Evolutionary conservation across 1,284 basidiomycete species (phyloP).

Genomic region (Moniliella sp.): DNA sequence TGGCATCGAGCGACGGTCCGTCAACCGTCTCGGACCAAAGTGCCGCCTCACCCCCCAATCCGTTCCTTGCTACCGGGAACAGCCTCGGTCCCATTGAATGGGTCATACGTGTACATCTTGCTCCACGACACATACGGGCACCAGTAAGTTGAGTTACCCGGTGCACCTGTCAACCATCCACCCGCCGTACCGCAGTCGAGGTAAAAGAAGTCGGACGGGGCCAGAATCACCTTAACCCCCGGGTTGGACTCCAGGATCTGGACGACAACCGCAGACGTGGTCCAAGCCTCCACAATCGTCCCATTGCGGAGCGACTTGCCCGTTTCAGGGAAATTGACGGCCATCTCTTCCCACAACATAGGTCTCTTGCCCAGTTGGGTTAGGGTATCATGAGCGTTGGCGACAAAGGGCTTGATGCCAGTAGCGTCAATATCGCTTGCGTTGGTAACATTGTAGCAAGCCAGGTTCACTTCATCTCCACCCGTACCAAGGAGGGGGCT

Average conservation of each 20-base stretch:
- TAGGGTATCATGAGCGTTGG: conserved; percentile 40
- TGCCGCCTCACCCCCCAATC: conserved; percentile 51
- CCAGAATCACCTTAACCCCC: conserved; percentile 43
- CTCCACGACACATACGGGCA: conserved; percentile 34
- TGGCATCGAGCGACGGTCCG: conserved; percentile 48
- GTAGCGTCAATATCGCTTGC: conserved; percentile 10
- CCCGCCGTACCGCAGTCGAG: conserved; percentile 46
- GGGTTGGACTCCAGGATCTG: conserved; percentile 43
- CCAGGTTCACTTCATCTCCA: conserved; percentile 57
- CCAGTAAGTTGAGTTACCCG: conserved; percentile 40
- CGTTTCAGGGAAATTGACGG: conserved; percentile 10
- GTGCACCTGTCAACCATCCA: conserved; percentile 45
- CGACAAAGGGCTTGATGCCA: conserved; percentile 43
- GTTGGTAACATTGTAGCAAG: conserved; percentile 41
- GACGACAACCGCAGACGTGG: conserved; percentile 44
- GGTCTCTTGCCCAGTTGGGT: conserved; percentile 40
- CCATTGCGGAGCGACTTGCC: conserved; percentile 42
- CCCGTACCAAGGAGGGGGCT: conserved; percentile 52
- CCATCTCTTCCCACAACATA: conserved; percentile 49
- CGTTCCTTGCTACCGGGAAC: conserved; percentile 37
- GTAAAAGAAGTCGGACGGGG: conserved; percentile 52
- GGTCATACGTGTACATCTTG: conserved; percentile 52
- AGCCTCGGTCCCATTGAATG: conserved; percentile 25
- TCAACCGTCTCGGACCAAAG: conserved; percentile 60
- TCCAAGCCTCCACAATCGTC: conserved; percentile 55